Conservation (phyloP, 2,329 filamentous ascomycete species). For the Botrytis porri region DNA sequence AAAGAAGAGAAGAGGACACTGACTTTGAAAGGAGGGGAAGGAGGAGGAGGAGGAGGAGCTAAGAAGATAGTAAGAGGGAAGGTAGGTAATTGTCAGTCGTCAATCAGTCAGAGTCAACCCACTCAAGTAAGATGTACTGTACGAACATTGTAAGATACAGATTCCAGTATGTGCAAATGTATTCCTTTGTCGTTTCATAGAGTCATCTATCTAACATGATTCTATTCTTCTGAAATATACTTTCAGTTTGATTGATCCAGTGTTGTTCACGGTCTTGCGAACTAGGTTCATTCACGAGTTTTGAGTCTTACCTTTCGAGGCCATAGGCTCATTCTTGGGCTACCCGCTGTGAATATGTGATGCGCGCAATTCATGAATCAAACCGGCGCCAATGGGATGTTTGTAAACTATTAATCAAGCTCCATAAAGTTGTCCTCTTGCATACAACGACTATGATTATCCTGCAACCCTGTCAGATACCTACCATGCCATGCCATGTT, state of each 20-base stretch:
- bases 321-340: background rate
- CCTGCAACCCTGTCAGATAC: conserved; percentile 4
- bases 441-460: background rate
- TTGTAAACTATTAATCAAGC: background rate
- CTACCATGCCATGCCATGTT: background rate
- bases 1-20: background rate
- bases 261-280: background rate
- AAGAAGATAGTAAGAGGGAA: background rate
- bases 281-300: background rate
- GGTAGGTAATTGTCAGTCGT: background rate
- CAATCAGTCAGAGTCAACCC: conserved; percentile 1
- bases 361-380: conserved; percentile 1
- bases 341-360: conserved; percentile 3
- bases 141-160: background rate
- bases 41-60: no score
- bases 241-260: background rate
- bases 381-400: background rate
- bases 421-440: background rate
- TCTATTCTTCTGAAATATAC: background rate
- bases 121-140: background rate
- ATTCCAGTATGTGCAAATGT: background rate
- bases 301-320: background rate
- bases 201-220: background rate
- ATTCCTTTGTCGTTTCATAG: background rate
- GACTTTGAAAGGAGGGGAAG: background rate